Conservation (phyloP, 768 basidiomycete genomes). For the Boletus eberwhitei region DNA sequence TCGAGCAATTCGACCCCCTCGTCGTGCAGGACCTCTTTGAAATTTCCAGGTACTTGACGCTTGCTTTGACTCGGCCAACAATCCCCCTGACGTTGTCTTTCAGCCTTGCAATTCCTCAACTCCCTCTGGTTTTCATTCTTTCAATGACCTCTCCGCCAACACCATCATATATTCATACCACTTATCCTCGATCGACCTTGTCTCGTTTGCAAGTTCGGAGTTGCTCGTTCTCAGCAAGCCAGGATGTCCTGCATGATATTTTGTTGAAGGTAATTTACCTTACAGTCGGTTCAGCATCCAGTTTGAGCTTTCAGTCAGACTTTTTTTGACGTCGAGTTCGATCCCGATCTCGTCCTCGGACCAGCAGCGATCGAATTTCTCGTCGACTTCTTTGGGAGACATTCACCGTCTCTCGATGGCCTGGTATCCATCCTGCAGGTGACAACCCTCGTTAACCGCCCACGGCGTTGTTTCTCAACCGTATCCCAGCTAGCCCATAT, state of each 20-base stretch:
- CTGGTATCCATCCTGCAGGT: conserved; percentile 63
- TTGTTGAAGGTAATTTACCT: conserved; percentile 45
- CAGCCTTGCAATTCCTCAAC: conserved; percentile 49
- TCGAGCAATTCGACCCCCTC: conserved; percentile 63
- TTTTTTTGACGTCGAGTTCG: conserved; percentile 63
- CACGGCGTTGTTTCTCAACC: background rate
- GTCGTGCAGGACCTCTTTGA: conserved; percentile 69
- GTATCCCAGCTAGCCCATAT: conserved; percentile 53
- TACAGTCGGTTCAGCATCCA: background rate
- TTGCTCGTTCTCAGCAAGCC: conserved; percentile 49
- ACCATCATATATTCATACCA: conserved; percentile 54
- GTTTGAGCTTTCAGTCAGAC: conserved; percentile 35
- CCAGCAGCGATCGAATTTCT: conserved; percentile 54
- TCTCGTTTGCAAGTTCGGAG: conserved; percentile 53
- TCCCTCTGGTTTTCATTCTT: conserved; percentile 67
- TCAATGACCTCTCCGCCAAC: conserved; percentile 54
- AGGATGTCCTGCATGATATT: conserved; percentile 48
- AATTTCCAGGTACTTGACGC: conserved; percentile 56
- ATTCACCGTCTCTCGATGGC: conserved; percentile 55
- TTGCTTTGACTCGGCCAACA: background rate
- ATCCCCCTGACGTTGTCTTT: background rate
- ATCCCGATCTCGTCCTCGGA: conserved; percentile 60
- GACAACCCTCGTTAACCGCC: conserved; percentile 1
- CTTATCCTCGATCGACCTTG: conserved; percentile 59
- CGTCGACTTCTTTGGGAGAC: conserved; percentile 53